These are phyloP conservation scores for Botrytis fragariae DNA, from an alignment of 2,329 filamentous ascomycete genomes.

Conservation along the genomic window DNA sequence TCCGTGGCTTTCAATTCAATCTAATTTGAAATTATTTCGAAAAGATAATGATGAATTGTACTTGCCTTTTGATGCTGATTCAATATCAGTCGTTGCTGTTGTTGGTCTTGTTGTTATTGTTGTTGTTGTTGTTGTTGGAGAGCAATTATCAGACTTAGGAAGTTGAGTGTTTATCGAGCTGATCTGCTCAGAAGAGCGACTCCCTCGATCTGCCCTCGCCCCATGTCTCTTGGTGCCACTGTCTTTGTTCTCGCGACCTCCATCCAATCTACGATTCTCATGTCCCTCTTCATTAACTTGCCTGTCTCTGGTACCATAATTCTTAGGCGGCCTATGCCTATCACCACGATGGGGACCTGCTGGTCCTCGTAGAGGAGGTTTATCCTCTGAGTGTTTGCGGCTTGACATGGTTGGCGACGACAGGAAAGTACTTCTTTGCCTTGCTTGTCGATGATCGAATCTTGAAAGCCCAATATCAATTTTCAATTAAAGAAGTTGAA, in stretches of 20 bases:
- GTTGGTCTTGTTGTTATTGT: neutral
- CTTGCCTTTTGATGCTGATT: neutral
- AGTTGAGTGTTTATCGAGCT: slow-evolving; percentile 3
- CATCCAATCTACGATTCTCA: neutral
- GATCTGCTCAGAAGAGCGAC: neutral
- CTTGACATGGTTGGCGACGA: slow-evolving; percentile 2
- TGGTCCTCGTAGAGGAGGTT: neutral
- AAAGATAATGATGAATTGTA: neutral
- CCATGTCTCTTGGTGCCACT: neutral
- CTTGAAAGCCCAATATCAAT: neutral
- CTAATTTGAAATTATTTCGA: neutral
- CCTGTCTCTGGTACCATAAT: neutral
- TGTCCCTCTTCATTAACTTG: neutral
- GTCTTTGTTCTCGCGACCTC: neutral
- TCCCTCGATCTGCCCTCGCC: neutral
- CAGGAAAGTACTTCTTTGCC: neutral
- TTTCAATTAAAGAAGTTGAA: neutral
- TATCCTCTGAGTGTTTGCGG: neutral
- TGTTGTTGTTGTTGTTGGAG: neutral
- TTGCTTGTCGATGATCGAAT: neutral
- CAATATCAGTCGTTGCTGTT: neutral
- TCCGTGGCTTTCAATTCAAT: neutral
- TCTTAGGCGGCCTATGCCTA: neutral
- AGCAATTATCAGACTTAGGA: neutral
- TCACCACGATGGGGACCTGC: neutral